Conservation (phyloP, 805 yeast species). For the Ogataea ganodermae region DNA sequence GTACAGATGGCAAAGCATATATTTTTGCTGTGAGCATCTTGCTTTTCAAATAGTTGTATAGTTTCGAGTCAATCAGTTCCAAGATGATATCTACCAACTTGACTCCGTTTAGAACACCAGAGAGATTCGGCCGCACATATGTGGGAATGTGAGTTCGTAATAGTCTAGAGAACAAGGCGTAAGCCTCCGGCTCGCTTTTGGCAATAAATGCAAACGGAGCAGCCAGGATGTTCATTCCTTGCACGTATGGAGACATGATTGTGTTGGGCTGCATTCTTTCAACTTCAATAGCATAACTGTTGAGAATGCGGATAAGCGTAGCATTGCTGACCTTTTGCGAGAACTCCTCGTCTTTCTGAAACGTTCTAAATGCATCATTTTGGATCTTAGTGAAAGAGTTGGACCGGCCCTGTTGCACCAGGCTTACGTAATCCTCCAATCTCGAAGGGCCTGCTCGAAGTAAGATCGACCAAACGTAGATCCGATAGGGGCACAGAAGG, state of each 20-base stretch:
- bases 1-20: conserved; percentile 80
- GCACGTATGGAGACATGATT: conserved; percentile 66
- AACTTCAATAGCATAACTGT: conserved; percentile 64
- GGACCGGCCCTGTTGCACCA: conserved; percentile 60
- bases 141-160: conserved; percentile 69
- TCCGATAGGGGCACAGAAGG: conserved; percentile 64
- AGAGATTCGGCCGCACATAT: conserved; percentile 72
- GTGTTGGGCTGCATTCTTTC: conserved; percentile 19
- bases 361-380: conserved; percentile 84
- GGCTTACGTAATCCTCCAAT: conserved; percentile 54
- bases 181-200: conserved; percentile 85
- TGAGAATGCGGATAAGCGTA: conserved; percentile 64
- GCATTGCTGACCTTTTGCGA: conserved; percentile 68
- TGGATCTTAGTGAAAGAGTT: conserved; percentile 66
- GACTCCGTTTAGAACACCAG: conserved; percentile 80
- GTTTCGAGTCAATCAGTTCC: conserved; percentile 69
- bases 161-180: conserved; percentile 63
- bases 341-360: conserved; percentile 71
- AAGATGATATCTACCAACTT: conserved; percentile 73
- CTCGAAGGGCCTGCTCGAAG: conserved; percentile 61
- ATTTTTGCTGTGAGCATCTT: conserved; percentile 79
- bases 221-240: conserved; percentile 83
- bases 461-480: conserved; percentile 80
- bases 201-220: conserved; percentile 81
- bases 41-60: conserved; percentile 58